Evolutionary conservation across 1,284 basidiomycete genomes (phyloP).

Genomic region (Ceratobasidium sp.): DNA sequence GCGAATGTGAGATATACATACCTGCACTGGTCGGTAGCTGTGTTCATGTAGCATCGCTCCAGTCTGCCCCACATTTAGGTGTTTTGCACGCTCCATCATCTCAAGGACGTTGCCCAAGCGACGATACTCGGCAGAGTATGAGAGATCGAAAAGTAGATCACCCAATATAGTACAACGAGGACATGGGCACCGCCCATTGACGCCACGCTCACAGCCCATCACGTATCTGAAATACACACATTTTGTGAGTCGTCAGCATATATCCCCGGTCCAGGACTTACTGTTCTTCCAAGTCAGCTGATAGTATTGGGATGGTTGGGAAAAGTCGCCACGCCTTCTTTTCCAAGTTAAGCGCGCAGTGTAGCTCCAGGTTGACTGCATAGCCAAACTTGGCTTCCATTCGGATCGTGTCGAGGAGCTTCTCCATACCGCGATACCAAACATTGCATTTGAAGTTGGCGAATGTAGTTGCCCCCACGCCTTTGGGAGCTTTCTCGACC

Average conservation of each 20-base stretch:
- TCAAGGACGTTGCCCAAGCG: not conserved
- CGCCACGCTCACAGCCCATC: not conserved
- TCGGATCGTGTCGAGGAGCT: not conserved
- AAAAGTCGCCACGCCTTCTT: not conserved
- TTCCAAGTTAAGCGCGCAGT: not conserved
- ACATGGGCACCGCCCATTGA: not conserved
- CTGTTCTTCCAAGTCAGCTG: slow-evolving; percentile 5
- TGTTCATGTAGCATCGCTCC: not conserved
- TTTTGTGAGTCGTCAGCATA: not conserved
- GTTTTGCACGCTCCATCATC: not conserved
- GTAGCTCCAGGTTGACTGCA: not conserved
- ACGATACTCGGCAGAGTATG: not conserved
- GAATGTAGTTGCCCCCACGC: not conserved
- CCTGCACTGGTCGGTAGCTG: not conserved
- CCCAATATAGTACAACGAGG: not conserved
- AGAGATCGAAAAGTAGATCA: not conserved
- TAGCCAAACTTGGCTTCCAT: not conserved
- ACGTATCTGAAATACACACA: not conserved
- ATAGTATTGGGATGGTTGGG: not conserved
- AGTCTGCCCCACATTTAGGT: not conserved
- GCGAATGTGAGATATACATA: not conserved
- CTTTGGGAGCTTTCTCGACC: not conserved
- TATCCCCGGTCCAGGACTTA: not conserved
- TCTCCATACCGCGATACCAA: not conserved
- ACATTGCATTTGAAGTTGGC: not conserved